Conservation (phyloP, 2,329 filamentous ascomycete species). For the Karstenula rhodostoma region DNA sequence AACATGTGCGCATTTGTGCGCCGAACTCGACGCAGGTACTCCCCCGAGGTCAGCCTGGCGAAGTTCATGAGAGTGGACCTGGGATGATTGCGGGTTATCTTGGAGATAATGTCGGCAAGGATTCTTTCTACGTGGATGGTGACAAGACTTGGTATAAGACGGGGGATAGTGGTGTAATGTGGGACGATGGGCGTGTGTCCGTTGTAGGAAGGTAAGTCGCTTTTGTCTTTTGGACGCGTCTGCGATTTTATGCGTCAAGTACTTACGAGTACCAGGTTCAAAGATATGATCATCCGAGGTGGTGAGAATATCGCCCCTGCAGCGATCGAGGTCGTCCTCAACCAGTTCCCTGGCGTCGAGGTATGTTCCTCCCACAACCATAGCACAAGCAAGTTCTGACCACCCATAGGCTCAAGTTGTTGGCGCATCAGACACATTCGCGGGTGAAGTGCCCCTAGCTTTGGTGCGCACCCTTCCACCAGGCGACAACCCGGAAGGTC, state of each 20-base stretch:
- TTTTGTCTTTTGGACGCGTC: neutral
- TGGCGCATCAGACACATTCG: conserved; percentile 5
- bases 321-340: conserved; percentile 9
- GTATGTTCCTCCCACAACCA: neutral
- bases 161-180: conserved; percentile 6
- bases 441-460: conserved; percentile 11
- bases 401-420: conserved; percentile 6
- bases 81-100: conserved; percentile 5
- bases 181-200: conserved; percentile 7
- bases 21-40: conserved; percentile 6
- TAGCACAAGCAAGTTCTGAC: neutral
- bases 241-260: too few species aligned
- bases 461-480: conserved; percentile 6
- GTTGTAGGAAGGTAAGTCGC: conserved; percentile 7
- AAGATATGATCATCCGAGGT: conserved; percentile 12
- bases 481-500: conserved; percentile 7
- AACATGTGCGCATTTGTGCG: conserved; percentile 7
- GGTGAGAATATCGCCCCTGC: conserved; percentile 13
- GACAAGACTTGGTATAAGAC: conserved; percentile 5
- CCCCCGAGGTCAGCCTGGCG: conserved; percentile 6
- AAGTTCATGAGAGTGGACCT: conserved; percentile 10
- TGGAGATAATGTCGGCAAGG: neutral
- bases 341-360: conserved; percentile 9
- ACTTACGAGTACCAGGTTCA: conserved; percentile 3
- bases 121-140: conserved; percentile 2